Percentiles rank a stretch among this genome's conserved stretches.
Conservation (phyloP, 2,329 filamentous ascomycete species). For the Fusarium sulawesiense region DNA sequence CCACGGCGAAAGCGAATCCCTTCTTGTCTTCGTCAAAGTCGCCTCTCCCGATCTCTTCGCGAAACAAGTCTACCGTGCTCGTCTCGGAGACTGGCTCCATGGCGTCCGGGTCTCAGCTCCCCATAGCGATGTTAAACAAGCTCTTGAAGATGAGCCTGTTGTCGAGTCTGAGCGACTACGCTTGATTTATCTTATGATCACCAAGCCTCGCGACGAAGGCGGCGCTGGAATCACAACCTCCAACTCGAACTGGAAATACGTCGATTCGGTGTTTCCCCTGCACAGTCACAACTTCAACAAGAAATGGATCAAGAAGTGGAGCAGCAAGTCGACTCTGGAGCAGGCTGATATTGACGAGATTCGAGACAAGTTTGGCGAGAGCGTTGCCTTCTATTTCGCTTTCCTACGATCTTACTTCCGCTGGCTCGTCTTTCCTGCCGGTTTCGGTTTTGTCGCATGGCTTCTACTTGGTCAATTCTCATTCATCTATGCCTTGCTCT, state of each 20-base stretch:
- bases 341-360: conserved; percentile 77
- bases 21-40: conserved; percentile 86
- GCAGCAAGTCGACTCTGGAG: conserved; percentile 75
- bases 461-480: conserved; percentile 87
- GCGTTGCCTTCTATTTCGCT: conserved; percentile 94
- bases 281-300: conserved; percentile 83
- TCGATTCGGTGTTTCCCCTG: conserved; percentile 80
- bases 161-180: conserved; percentile 89
- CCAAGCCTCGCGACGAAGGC: conserved; percentile 76
- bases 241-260: conserved; percentile 76
- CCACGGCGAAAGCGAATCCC: conserved; percentile 76
- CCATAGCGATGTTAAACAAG: conserved; percentile 74
- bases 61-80: conserved; percentile 84
- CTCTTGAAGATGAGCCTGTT: conserved; percentile 78
- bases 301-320: conserved; percentile 79
- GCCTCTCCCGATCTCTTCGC: conserved; percentile 79
- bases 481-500: conserved; percentile 79
- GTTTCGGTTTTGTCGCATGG: conserved; percentile 81
- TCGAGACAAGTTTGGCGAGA: conserved; percentile 81
- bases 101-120: conserved; percentile 84
- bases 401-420: conserved; percentile 92
- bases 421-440: conserved; percentile 85
- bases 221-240: conserved; percentile 81
- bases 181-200: conserved; percentile 87
- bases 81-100: conserved; percentile 94